Evolutionary conservation across 768 basidiomycete genomes (phyloP).

Genomic region (Mycena vitilis): DNA sequence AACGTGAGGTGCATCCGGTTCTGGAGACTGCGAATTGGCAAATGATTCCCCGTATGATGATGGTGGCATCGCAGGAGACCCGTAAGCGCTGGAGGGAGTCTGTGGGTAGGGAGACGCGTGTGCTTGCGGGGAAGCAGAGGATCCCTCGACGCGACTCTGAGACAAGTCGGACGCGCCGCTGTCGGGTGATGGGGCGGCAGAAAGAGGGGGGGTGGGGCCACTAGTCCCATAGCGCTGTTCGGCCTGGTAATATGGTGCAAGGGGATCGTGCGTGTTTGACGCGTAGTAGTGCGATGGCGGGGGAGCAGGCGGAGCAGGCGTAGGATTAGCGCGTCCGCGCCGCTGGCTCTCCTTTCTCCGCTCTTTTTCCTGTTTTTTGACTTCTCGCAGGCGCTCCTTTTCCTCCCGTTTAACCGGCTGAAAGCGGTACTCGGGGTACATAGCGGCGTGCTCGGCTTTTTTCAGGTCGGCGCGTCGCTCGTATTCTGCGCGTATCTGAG

Average conservation of each 20-base stretch:
- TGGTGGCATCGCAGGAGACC: slow-evolving; percentile 28
- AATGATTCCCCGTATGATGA: slow-evolving; percentile 20
- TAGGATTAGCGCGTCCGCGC: slow-evolving; percentile 38
- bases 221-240: slow-evolving; percentile 48
- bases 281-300: slow-evolving; percentile 32
- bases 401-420: slow-evolving; percentile 66
- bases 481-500: slow-evolving; percentile 59
- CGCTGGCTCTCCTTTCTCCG: slow-evolving; percentile 40
- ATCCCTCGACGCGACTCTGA: slow-evolving; percentile 33
- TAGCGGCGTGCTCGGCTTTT: slow-evolving; percentile 62
- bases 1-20: slow-evolving; percentile 14
- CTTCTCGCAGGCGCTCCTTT: slow-evolving; percentile 54
- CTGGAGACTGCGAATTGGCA: slow-evolving; percentile 23
- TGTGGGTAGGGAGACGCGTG: slow-evolving; percentile 33
- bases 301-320: slow-evolving; percentile 34
- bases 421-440: slow-evolving; percentile 70
- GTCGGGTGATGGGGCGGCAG: slow-evolving; percentile 61
- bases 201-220: slow-evolving; percentile 66
- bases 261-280: slow-evolving; percentile 34
- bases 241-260: slow-evolving; percentile 37
- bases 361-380: slow-evolving; percentile 55
- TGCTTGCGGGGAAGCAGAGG: slow-evolving; percentile 18
- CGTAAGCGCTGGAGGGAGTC: slow-evolving; percentile 30
- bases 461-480: slow-evolving; percentile 64
- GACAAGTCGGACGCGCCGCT: slow-evolving; percentile 32